Base-by-base conservation (phyloP, 371 early-diverging fungal genomes). In the Amoeboaphelidium protococcarum region DNA sequence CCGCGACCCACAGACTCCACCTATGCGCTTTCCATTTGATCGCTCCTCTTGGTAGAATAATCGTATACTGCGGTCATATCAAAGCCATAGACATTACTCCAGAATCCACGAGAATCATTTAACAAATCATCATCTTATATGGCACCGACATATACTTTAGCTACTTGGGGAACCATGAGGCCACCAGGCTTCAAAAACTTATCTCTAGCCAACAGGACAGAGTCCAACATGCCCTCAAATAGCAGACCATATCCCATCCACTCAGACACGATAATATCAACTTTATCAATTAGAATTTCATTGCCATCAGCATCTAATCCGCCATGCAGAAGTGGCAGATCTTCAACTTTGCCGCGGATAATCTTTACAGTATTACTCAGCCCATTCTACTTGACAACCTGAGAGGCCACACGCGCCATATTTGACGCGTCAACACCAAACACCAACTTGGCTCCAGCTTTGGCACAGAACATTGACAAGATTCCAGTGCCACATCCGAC, bases 401-500 rank as follows among this genome's bases (percentile, higher is more conserved):
- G 2, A 19, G 41, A 12, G 10, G 51, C 51, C 21, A 40, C 40
- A 19, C 23, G 6, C 20, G 49, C 37, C 27, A 51, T 51, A 10
- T 10, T 1, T 3, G 50, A 50, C 20, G 12, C 37, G 44, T 51
- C 51, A 26, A 51, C 45, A 40, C 45, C 10, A 40, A 44, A 43
- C 1, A 51, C 51, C 23, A 46, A 2, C 21, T 40, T 21, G 23
- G 45, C 45, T 0, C 50, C 50, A 26, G 51, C 51, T 16, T 46
- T 44, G 25, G 40, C 51, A 21, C 20, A 13, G 49, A 51, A 51
- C 51, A 51, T 51, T 25, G 51, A 51, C 6, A 51, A 42, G 21
- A 51, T 51, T 16, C 48, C 51, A 23, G 51, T 51, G 24, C 51
- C 51, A 42, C 51, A 51, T 2, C 51, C 51, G n/a, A 51, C 48